Conservation (phyloP, 495 filamentous ascomycete species). For the Penicillium simplicissimum region DNA sequence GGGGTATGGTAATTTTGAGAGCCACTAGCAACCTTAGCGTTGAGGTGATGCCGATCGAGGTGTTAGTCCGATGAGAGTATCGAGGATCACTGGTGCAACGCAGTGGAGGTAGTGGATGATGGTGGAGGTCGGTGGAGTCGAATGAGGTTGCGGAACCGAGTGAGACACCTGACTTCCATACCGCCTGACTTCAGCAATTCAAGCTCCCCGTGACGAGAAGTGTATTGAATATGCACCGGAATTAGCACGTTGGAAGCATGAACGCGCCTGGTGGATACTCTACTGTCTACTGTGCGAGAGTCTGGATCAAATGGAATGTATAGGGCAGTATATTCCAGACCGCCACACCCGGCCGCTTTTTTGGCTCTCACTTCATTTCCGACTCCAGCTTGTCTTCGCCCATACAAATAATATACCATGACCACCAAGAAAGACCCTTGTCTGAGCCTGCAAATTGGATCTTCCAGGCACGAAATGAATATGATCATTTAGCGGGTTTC, state of each 20-base stretch:
- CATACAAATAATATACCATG: background rate
- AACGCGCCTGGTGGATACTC: background rate
- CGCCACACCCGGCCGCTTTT: background rate
- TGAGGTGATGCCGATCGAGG: constrained; percentile 9
- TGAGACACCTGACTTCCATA: background rate
- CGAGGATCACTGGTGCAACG: background rate
- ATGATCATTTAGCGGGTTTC: constrained; percentile 13
- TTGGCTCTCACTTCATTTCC: background rate
- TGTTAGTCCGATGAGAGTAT: background rate
- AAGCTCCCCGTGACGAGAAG: background rate
- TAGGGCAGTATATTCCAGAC: constrained; percentile 3
- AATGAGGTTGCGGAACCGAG: background rate
- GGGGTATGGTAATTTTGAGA: constrained; percentile 17
- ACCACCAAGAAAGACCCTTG: background rate
- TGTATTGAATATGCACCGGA: too few species aligned
- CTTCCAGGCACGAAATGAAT: constrained; percentile 1
- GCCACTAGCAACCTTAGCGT: constrained; percentile 21
- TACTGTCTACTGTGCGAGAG: background rate
- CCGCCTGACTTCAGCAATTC: background rate
- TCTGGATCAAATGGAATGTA: background rate
- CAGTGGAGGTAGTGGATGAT: background rate
- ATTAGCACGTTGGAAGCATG: too few species aligned
- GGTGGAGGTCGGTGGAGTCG: background rate
- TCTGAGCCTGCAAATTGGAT: background rate
- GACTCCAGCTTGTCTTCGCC: background rate